Percentiles rank a stretch among this genome's conserved stretches.
Evolutionary conservation across 768 basidiomycete genomes (phyloP).

Genomic region (Aureoboletus auriporus): DNA sequence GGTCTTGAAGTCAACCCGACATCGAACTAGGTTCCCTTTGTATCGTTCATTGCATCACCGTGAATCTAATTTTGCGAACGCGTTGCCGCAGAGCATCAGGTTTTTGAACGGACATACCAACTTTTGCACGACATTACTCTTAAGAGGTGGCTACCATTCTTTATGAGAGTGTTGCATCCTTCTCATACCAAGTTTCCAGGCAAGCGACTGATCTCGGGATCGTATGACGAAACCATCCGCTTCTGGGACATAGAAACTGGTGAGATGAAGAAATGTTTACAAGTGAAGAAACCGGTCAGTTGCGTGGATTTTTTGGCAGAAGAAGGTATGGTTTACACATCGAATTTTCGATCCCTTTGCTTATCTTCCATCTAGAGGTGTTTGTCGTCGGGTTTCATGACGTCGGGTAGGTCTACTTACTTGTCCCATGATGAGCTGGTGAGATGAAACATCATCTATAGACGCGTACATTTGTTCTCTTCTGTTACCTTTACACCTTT

Average conservation of each 20-base stretch:
- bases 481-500: constrained; percentile 80
- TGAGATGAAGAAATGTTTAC: constrained; percentile 67
- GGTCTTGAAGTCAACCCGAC: not conserved
- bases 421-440: not conserved
- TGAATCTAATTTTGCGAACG: constrained; percentile 78
- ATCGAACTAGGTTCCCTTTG: constrained; percentile 48
- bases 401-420: constrained; percentile 61
- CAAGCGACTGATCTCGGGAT: constrained; percentile 81
- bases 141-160: constrained; percentile 42
- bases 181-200: constrained; percentile 32
- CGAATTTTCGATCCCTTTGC: not conserved
- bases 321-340: constrained; percentile 49
- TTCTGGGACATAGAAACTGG: constrained; percentile 83
- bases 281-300: constrained; percentile 86
- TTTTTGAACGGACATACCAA: constrained; percentile 84
- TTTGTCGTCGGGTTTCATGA: constrained; percentile 93
- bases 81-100: constrained; percentile 67
- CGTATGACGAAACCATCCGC: constrained; percentile 88
- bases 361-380: constrained; percentile 50
- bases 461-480: constrained; percentile 86
- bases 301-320: constrained; percentile 84
- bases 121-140: constrained; percentile 78
- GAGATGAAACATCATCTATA: constrained; percentile 25
- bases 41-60: constrained; percentile 82
- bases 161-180: not conserved